phyloP scores from a whole-genome alignment of 257 asterid species.

The Solanum chilense region DNA sequence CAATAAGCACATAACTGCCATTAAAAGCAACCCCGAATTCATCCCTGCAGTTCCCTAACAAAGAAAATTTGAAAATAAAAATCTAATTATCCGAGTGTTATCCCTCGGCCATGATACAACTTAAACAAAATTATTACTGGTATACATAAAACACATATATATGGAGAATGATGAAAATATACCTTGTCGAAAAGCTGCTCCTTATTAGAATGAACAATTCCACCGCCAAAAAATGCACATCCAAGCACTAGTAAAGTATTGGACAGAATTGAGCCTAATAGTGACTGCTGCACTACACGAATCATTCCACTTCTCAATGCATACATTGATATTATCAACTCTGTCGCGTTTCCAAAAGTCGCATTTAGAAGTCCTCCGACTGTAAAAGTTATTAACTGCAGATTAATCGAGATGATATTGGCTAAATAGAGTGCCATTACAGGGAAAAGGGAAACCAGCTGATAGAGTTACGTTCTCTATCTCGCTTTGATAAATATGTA shows the following conservation, averaged over 20 bases:
- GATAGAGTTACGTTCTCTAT: neutral
- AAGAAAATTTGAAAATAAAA: neutral
- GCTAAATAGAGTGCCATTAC: neutral
- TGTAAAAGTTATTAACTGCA: conserved; percentile 10
- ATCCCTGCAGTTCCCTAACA: conserved; percentile 51
- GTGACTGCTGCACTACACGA: conserved; percentile 69
- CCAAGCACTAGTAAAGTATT: conserved; percentile 78
- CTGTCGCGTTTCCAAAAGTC: conserved; percentile 83
- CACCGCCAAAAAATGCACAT: conserved; percentile 77
- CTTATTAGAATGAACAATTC: conserved; percentile 45
- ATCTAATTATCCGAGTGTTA: neutral
- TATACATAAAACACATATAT: neutral
- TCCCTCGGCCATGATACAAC: neutral
- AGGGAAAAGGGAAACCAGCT: neutral
- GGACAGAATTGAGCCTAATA: conserved; percentile 72
- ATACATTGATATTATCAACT: conserved; percentile 65
- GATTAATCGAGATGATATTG: neutral
- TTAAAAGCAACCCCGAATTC: conserved; percentile 72
- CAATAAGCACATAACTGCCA: conserved; percentile 85
- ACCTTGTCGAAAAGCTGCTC: conserved; percentile 48
- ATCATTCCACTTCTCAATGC: conserved; percentile 60
- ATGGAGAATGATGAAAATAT: neutral
- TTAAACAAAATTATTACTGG: neutral
- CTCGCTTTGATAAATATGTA: neutral
- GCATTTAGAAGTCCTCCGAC: conserved; percentile 87